phyloP scores from a whole-genome alignment of 345 rosid genomes.

The Brassica cretica region DNA sequence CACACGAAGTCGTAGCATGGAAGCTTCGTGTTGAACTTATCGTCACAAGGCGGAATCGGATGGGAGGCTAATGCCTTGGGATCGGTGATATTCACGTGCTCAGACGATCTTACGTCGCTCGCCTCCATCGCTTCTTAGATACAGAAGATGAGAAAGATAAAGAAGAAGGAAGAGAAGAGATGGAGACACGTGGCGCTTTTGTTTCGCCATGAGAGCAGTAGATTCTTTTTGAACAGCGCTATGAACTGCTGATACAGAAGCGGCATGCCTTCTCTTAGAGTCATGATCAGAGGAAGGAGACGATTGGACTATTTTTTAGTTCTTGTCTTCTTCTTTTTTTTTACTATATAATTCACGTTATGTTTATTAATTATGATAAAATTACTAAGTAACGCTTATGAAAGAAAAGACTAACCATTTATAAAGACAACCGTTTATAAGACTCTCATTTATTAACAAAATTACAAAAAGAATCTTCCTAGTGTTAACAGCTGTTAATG shows the following conservation, averaged over 20 bases:
- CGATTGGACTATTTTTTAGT: background rate
- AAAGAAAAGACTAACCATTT: background rate
- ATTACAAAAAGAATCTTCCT: background rate
- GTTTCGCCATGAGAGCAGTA: slow-evolving; percentile 71
- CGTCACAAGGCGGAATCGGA: slow-evolving; percentile 81
- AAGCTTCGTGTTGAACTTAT: slow-evolving; percentile 50
- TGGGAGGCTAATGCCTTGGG: slow-evolving; percentile 51
- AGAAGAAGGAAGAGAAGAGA: slow-evolving; percentile 81
- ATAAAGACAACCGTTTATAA: background rate
- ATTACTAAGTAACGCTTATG: background rate
- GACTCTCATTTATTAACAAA: slow-evolving; percentile 3
- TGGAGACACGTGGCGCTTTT: slow-evolving; percentile 72
- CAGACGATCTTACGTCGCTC: slow-evolving; percentile 36
- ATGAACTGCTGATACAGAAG: slow-evolving; percentile 61
- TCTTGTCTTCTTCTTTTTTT: background rate
- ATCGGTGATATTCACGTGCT: slow-evolving; percentile 39
- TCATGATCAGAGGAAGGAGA: slow-evolving; percentile 38
- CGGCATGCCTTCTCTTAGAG: slow-evolving; percentile 45
- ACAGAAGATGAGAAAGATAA: slow-evolving; percentile 72
- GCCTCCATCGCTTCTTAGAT: slow-evolving; percentile 53
- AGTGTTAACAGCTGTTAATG: background rate
- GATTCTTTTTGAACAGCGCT: slow-evolving; percentile 40
- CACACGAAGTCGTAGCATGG: slow-evolving; percentile 86
- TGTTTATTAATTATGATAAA: background rate
- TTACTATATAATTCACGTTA: background rate